Evolutionary conservation across 2,329 filamentous ascomycete genomes (phyloP).

Genomic region (Colletotrichum incanum): DNA sequence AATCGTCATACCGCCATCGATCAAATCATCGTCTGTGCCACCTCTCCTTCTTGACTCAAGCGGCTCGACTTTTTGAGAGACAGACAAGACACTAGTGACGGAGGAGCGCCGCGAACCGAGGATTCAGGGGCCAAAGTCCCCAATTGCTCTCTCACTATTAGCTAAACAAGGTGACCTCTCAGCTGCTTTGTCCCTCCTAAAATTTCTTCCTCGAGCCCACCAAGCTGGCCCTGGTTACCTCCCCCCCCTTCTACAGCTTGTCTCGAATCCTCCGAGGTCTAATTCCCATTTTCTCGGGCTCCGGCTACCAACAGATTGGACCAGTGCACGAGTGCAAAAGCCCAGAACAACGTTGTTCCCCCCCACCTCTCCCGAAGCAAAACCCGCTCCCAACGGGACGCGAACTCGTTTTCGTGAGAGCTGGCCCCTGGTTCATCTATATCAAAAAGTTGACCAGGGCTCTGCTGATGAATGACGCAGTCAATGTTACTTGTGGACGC

Average conservation of each 20-base stretch:
- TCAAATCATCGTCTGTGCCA: conserved; percentile 38
- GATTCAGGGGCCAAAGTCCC: conserved; percentile 21
- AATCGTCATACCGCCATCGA: conserved; percentile 33
- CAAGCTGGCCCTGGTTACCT: neutral
- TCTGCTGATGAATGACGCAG: conserved; percentile 36
- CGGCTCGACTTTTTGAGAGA: conserved; percentile 27
- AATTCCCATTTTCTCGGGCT: neutral
- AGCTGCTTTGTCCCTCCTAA: neutral
- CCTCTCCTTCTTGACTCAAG: conserved; percentile 29
- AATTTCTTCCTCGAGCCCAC: neutral
- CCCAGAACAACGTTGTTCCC: conserved; percentile 19
- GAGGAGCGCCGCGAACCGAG: conserved; percentile 9
- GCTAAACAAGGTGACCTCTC: neutral
- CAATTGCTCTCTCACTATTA: neutral
- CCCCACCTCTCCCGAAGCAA: conserved; percentile 31
- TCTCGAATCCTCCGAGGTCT: neutral
- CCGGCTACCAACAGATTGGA: neutral
- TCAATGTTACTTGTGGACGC: conserved; percentile 17
- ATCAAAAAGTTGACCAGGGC: conserved; percentile 23
- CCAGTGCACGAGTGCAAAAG: neutral
- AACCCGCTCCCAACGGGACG: conserved; percentile 31
- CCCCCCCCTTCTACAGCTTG: neutral
- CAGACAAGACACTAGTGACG: conserved; percentile 23
- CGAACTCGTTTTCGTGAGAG: conserved; percentile 31
- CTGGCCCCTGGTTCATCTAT: conserved; percentile 23